Conservation (phyloP, 2,329 filamentous ascomycete species). For the Fusarium brevicatenulatum region DNA sequence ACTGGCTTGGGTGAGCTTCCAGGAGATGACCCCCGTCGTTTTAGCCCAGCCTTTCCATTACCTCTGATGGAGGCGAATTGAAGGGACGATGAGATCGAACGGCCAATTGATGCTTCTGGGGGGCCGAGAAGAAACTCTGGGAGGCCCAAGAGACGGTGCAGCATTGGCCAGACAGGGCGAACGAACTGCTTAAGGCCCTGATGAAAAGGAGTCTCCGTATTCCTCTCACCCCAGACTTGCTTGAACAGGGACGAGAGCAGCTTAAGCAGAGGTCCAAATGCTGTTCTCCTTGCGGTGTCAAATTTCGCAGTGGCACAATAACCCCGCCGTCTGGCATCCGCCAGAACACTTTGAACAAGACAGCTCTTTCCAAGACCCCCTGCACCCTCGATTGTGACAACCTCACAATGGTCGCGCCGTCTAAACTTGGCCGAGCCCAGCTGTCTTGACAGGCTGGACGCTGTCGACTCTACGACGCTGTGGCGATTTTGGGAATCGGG, state of each 20-base stretch:
- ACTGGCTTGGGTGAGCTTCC: constrained; percentile 54
- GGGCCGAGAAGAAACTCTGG: constrained; percentile 75
- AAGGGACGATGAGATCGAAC: constrained; percentile 52
- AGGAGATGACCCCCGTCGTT: constrained; percentile 62
- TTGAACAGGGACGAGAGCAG: constrained; percentile 73
- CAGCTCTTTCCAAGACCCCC: constrained; percentile 74
- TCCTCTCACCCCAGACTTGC: constrained; percentile 73
- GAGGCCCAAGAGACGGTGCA: constrained; percentile 69
- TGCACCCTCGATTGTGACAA: constrained; percentile 69
- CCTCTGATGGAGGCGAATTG: constrained; percentile 45
- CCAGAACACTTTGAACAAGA: constrained; percentile 70
- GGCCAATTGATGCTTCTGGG: constrained; percentile 51
- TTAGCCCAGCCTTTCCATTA: constrained; percentile 47
- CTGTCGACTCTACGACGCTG: constrained; percentile 57
- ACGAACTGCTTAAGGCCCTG: constrained; percentile 70
- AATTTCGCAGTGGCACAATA: constrained; percentile 75
- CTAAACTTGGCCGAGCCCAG: constrained; percentile 68
- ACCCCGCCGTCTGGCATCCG: constrained; percentile 68
- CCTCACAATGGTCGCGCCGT: constrained; percentile 70
- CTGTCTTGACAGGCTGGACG: constrained; percentile 63
- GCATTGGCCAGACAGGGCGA: constrained; percentile 70
- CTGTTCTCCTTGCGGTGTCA: constrained; percentile 67
- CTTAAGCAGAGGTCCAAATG: constrained; percentile 72
- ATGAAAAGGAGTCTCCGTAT: constrained; percentile 72
- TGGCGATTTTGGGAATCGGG: constrained; percentile 55